phyloP scores from a whole-genome alignment of 441 rosid species.

The Pelargonium australe region DNA sequence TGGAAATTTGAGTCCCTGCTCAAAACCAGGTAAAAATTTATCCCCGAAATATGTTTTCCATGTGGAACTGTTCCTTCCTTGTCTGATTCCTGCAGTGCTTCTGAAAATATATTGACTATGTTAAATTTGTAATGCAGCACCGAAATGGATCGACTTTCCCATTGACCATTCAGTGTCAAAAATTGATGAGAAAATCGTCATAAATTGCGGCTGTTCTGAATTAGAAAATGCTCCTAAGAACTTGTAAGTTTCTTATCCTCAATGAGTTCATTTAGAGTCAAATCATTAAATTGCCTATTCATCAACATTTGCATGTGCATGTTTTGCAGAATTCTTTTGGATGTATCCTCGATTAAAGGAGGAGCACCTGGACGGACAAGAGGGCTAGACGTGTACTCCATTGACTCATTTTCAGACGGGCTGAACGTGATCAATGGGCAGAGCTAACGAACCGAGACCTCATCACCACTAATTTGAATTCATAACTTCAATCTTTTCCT shows the following conservation, averaged over 20 bases:
- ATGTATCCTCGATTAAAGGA: conserved; percentile 56
- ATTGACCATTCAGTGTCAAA: conserved; percentile 45
- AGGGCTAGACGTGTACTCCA: conserved; percentile 46
- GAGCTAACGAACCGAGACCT: conserved; percentile 22
- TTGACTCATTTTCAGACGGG: conserved; percentile 44
- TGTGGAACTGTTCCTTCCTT: not conserved
- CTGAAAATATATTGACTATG: not conserved
- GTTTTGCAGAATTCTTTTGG: conserved; percentile 56
- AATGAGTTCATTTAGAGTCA: not conserved
- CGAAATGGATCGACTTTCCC: conserved; percentile 54
- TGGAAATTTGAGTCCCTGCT: conserved; percentile 33
- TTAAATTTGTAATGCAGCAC: conserved; percentile 37
- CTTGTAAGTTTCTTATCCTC: conserved; percentile 33
- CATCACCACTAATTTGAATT: conserved; percentile 16
- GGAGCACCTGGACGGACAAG: conserved; percentile 91
- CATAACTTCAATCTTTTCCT: conserved; percentile 5
- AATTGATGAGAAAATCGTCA: conserved; percentile 42
- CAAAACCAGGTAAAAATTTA: conserved; percentile 42
- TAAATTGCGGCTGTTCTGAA: conserved; percentile 35
- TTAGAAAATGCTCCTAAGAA: conserved; percentile 42
- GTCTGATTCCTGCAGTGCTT: no score
- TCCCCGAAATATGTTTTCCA: not conserved
- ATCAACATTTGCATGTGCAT: conserved; percentile 1
- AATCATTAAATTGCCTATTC: not conserved
- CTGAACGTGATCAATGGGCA: conserved; percentile 31